Evolutionary conservation across 1,284 basidiomycete genomes (phyloP), one percentile per base, ranked within the genome.

Genomic region (Malassezia furfur): DNA sequence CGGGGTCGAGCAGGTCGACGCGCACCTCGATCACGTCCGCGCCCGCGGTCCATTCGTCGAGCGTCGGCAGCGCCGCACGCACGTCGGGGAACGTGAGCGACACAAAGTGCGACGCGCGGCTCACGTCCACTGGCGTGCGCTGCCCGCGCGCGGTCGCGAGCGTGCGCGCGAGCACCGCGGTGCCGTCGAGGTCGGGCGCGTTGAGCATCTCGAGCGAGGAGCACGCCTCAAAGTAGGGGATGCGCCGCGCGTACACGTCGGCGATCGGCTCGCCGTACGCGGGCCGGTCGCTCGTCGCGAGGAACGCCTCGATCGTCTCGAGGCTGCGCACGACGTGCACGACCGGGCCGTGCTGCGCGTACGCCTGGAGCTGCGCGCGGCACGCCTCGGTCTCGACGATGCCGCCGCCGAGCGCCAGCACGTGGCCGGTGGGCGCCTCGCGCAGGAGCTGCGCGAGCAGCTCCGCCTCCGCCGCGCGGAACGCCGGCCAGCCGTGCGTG

Each of bases 11-110:
- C 11, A 98, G 80, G 75, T 98, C 93, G 6, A 91, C 91, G 3
- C 93, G 85, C 28, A 98, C 76, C 76, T 99, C 93, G 56, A 98
- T 78, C 0, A 91, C 93, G 69, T 98, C 91, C 1, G 84, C 85
- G 3, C 94, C 93, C n/a, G 81, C 79, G 0, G 83, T 83, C 58
- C 96, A 77, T 50, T 85, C 81, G 10, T 85, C 82, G 49, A 96
- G 81, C 38, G 84, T 76, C 11, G 80, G 77, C 35, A 93, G 79
- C 0, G 85, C 85, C 4, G 83, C 81, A 0, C 81, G 83, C 62
- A 96, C 72, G 72, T 94, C 87, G 0, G 91, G 88, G 77, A 91
- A 91, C 0, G 93, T 96, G 59, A 98, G 79, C 9, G 85, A 86
- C 36, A 98, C 79, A 81, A 96, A 96, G 76, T 91, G 90, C 0